phyloP scores from a whole-genome alignment of 176 grass and related monocot species.

The Bromus sterilis region DNA sequence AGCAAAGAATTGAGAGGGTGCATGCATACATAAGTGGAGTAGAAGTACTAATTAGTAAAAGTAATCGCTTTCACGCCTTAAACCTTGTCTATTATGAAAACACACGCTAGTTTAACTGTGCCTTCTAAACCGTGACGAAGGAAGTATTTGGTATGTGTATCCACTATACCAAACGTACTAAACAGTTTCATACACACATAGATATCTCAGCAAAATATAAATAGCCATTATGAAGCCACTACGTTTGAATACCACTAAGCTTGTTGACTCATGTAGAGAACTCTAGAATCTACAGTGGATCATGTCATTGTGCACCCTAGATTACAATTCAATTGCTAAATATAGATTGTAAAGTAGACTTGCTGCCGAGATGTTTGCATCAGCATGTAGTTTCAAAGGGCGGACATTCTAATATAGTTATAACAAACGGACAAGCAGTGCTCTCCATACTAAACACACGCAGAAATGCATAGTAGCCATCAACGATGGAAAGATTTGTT shows the following conservation, averaged over 20 bases:
- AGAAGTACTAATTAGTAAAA: too few species aligned
- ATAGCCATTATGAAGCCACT: neutral
- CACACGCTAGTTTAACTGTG: too few species aligned
- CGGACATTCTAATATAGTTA: neutral
- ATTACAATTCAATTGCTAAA: neutral
- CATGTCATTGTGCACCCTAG: neutral
- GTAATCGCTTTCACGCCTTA: too few species aligned
- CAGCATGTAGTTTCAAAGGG: neutral
- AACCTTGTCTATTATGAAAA: too few species aligned
- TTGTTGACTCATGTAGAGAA: neutral
- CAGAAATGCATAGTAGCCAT: neutral
- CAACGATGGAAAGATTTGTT: constrained; percentile 16
- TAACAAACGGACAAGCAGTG: neutral
- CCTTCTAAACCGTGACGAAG: too few species aligned
- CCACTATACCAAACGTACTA: too few species aligned
- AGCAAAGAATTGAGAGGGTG: too few species aligned
- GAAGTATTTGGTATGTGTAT: too few species aligned
- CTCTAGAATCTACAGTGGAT: neutral
- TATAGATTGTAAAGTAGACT: neutral
- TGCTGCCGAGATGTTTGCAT: neutral
- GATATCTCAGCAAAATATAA: neutral
- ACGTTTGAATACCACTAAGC: neutral
- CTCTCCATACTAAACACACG: neutral
- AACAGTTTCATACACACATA: neutral
- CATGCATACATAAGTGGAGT: too few species aligned